These are phyloP conservation scores for Austropuccinia psidii DNA, from an alignment of 1,284 basidiomycete species.

Conservation along the genomic window DNA sequence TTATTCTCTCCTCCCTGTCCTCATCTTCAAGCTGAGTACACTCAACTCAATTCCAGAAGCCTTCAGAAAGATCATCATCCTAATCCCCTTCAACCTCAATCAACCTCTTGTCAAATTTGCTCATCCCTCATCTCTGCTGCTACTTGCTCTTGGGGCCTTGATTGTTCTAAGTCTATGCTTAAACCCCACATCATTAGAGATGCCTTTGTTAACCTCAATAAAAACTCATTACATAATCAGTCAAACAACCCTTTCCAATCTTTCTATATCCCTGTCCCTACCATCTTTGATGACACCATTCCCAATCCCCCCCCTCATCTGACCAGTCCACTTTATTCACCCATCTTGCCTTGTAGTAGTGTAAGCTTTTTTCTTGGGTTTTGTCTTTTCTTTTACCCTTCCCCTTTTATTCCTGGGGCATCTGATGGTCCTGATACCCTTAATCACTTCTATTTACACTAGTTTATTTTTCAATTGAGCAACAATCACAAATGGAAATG, in stretches of 20 bases:
- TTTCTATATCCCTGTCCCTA: neutral
- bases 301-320: neutral
- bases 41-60: neutral
- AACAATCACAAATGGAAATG: too few species aligned
- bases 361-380: conserved; percentile 5
- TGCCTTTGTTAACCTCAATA: neutral
- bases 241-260: neutral
- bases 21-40: neutral
- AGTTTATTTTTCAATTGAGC: too few species aligned
- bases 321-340: conserved; percentile 17
- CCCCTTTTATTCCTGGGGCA: too few species aligned
- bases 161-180: too few species aligned
- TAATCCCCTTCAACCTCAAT: neutral
- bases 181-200: neutral
- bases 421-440: too few species aligned
- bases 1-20: conserved; percentile 22
- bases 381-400: neutral
- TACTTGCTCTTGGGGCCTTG: too few species aligned
- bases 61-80: neutral
- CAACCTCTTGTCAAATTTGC: neutral
- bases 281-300: neutral
- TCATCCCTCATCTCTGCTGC: neutral
- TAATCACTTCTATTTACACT: too few species aligned
- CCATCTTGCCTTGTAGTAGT: conserved; percentile 31
- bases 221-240: neutral